Conservation (phyloP, 352 stramenopile species). For the Globisporangium echinulatum region DNA sequence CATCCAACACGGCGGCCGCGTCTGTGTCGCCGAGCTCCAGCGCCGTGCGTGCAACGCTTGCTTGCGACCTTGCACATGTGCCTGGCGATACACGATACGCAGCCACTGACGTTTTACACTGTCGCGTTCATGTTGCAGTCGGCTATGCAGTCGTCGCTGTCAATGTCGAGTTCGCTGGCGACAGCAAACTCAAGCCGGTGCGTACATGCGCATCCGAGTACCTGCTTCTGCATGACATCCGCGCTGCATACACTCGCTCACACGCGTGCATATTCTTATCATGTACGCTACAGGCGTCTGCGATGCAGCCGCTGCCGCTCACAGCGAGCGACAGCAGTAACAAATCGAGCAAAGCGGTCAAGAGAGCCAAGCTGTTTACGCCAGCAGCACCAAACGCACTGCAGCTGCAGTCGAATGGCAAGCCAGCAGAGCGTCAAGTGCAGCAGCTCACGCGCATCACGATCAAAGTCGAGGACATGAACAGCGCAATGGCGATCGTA, state of each 20-base stretch:
- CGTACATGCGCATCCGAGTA: neutral
- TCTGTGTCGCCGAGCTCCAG: conserved; percentile 53
- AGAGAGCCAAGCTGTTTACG: conserved; percentile 66
- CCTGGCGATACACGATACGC: neutral
- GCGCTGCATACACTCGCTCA: neutral
- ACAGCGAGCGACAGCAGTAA: conserved; percentile 19
- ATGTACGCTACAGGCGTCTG: conserved; percentile 10
- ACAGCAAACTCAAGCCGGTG: conserved; percentile 48
- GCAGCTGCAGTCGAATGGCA: conserved; percentile 16
- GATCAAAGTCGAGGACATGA: conserved; percentile 71
- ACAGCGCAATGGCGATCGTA: conserved; percentile 53
- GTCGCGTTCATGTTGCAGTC: conserved; percentile 22
- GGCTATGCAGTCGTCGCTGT: conserved; percentile 59
- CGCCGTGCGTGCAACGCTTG: conserved; percentile 30
- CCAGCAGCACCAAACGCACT: conserved; percentile 29
- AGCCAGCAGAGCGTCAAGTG: conserved; percentile 19
- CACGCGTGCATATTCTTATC: neutral
- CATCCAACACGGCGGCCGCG: conserved; percentile 39
- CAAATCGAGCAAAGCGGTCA: conserved; percentile 26
- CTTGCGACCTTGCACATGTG: neutral
- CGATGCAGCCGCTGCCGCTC: conserved; percentile 27
- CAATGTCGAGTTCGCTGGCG: conserved; percentile 47
- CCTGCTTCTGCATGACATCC: neutral
- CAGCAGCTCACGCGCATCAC: conserved; percentile 69
- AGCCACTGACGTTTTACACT: neutral